Conservation (phyloP, 805 yeast species). For the Yamadazyma philogaea region DNA sequence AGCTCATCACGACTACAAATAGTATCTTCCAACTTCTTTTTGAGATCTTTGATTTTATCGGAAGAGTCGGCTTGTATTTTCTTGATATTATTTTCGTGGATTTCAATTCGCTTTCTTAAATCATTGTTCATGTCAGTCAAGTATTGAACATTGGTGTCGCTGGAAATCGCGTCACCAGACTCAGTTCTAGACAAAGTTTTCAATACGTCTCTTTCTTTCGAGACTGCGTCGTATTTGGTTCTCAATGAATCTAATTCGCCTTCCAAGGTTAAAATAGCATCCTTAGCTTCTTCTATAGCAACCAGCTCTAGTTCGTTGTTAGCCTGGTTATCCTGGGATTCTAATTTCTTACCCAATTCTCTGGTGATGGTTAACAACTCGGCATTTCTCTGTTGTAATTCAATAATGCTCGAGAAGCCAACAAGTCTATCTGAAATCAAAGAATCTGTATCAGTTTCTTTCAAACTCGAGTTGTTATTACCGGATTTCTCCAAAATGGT, state of each 20-base stretch:
- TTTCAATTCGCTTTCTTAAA: slow-evolving; percentile 31
- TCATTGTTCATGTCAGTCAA: slow-evolving; percentile 27
- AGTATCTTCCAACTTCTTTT: slow-evolving; percentile 49
- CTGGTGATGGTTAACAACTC: slow-evolving; percentile 69
- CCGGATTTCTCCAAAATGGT: slow-evolving; percentile 46
- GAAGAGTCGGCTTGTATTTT: slow-evolving; percentile 37
- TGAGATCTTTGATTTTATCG: slow-evolving; percentile 47
- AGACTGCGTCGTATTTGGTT: slow-evolving; percentile 49
- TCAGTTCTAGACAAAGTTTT: slow-evolving; percentile 22
- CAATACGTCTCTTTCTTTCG: slow-evolving; percentile 69
- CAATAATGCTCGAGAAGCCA: slow-evolving; percentile 62
- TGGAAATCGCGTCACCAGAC: slow-evolving; percentile 5
- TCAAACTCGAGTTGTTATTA: slow-evolving; percentile 17
- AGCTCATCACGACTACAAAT: slow-evolving; percentile 49
- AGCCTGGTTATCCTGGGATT: slow-evolving; percentile 52
- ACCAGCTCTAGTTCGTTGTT: slow-evolving; percentile 41
- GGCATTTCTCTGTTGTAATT: slow-evolving; percentile 70
- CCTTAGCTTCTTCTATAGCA: slow-evolving; percentile 61
- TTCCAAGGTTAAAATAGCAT: slow-evolving; percentile 62
- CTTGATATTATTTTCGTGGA: slow-evolving; percentile 35
- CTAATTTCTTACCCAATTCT: slow-evolving; percentile 68
- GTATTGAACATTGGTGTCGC: slow-evolving; percentile 18
- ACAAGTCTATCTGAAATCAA: slow-evolving; percentile 73
- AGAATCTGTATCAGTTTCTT: slow-evolving; percentile 64
- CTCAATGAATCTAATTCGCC: slow-evolving; percentile 53